Percentiles rank a stretch among this genome's conserved stretches.
Evolutionary conservation across 106 monocot genomes (phyloP).

Genomic region (Alisma plantagoaquatica): DNA sequence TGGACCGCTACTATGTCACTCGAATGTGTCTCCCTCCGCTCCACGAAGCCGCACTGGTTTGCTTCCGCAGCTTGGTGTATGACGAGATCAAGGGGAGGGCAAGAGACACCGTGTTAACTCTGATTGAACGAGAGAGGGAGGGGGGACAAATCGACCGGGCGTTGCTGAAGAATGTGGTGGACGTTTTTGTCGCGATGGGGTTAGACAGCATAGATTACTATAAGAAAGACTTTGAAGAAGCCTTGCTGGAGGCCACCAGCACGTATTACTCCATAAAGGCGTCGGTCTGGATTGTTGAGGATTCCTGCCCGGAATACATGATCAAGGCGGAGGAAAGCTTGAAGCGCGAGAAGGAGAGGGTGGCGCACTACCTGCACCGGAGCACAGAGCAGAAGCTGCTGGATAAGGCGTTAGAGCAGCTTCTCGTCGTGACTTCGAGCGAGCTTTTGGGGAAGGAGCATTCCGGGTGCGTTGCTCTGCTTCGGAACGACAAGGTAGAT

Average conservation of each 20-base stretch:
- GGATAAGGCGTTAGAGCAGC: slow-evolving; percentile 61
- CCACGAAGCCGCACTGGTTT: slow-evolving; percentile 46
- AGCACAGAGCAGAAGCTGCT: slow-evolving; percentile 14
- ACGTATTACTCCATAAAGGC: slow-evolving; percentile 33
- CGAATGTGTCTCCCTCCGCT: slow-evolving; percentile 52
- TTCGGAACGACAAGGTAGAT: slow-evolving; percentile 26
- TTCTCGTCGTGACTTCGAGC: slow-evolving; percentile 40
- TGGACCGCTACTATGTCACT: slow-evolving; percentile 57
- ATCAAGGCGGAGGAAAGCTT: slow-evolving; percentile 19
- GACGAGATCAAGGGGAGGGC: slow-evolving; percentile 46
- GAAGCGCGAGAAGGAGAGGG: slow-evolving; percentile 13
- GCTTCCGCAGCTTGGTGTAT: slow-evolving; percentile 69
- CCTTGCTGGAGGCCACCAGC: slow-evolving; percentile 24
- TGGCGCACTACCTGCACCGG: slow-evolving; percentile 9
- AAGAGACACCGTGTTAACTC: slow-evolving; percentile 52
- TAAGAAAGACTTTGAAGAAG: slow-evolving; percentile 31
- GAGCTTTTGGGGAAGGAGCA: slow-evolving; percentile 65
- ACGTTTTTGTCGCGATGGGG: slow-evolving; percentile 71
- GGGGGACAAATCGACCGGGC: slow-evolving; percentile 67
- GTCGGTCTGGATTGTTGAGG: slow-evolving; percentile 31
- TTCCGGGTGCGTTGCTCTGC: slow-evolving; percentile 67
- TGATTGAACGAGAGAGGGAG: slow-evolving; percentile 77
- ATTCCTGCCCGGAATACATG: slow-evolving; percentile 42
- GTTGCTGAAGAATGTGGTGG: slow-evolving; percentile 54
- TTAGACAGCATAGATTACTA: slow-evolving; percentile 29